A percentile compares a stretch with the other conserved stretches of the same genome.
Conservation (phyloP, 257 asterid genomes). For the Salvia splendens region DNA sequence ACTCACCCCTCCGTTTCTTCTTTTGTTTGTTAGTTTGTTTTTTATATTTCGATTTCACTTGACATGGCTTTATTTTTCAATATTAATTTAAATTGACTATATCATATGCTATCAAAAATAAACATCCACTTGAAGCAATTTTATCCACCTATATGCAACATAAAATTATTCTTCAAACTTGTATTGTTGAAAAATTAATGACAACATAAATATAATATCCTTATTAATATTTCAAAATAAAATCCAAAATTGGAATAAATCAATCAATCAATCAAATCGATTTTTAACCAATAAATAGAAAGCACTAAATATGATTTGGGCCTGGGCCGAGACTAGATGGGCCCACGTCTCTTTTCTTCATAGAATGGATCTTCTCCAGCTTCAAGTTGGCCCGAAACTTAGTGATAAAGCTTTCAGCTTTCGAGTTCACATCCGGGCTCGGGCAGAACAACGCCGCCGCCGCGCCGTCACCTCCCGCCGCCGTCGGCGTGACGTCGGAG, state of each 20-base stretch:
- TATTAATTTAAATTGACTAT: too few relatives aligned
- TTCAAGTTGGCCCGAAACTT: conserved; percentile 57
- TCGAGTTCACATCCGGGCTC: conserved; percentile 85
- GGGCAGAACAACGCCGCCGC: conserved; percentile 67
- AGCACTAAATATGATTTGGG: conserved; percentile 37
- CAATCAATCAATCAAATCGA: conserved; percentile 10
- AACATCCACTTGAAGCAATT: too few relatives aligned
- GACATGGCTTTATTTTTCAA: too few relatives aligned
- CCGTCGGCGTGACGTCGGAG: conserved; percentile 60
- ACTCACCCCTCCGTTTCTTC: too few relatives aligned
- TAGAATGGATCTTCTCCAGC: conserved; percentile 49
- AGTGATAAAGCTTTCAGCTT: conserved; percentile 83
- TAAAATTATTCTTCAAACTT: too few relatives aligned
- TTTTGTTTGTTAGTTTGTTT: too few relatives aligned
- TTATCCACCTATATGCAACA: too few relatives aligned
- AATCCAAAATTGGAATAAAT: conserved; percentile 21
- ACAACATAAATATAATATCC: too few relatives aligned
- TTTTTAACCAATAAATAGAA: conserved; percentile 13
- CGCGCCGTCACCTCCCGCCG: conserved; percentile 34
- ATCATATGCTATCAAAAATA: too few relatives aligned
- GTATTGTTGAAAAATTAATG: too few relatives aligned
- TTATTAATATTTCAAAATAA: too few relatives aligned
- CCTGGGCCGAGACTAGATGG: conserved; percentile 46
- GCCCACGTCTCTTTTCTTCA: conserved; percentile 47
- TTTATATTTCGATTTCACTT: too few relatives aligned